These are phyloP conservation scores for Pythium chondricola DNA, from an alignment of 352 stramenopile genomes.

Conservation along the genomic window DNA sequence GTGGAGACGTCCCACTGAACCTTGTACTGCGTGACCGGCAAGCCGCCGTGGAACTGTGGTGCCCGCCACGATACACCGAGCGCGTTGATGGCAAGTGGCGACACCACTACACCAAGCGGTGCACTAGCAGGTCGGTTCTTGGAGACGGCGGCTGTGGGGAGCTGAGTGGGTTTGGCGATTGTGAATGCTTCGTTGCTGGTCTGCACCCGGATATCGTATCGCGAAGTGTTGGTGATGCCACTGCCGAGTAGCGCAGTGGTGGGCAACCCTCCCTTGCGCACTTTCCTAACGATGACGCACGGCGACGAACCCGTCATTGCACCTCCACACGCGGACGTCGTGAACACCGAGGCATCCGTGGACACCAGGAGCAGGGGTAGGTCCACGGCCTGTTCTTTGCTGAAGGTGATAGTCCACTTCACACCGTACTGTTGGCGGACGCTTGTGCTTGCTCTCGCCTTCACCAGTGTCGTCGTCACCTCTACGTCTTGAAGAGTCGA, in stretches of 20 bases:
- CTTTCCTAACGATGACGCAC: conserved; percentile 32
- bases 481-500: conserved; percentile 46
- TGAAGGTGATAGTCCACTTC: conserved; percentile 68
- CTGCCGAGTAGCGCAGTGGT: conserved; percentile 11
- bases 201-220: conserved; percentile 38
- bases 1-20: conserved; percentile 90
- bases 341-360: conserved; percentile 37
- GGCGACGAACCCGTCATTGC: conserved; percentile 49
- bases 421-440: conserved; percentile 48
- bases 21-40: conserved; percentile 85
- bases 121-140: conserved; percentile 22
- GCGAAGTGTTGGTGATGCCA: conserved; percentile 20
- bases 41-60: conserved; percentile 61
- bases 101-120: conserved; percentile 24
- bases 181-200: conserved; percentile 31
- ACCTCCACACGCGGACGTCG: conserved; percentile 41
- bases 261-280: conserved; percentile 31
- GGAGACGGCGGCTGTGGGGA: conserved; percentile 20
- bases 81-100: conserved; percentile 27
- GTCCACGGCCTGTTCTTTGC: conserved; percentile 14
- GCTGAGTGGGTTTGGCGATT: conserved; percentile 17
- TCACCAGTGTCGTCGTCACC: conserved; percentile 30
- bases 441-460: conserved; percentile 15
- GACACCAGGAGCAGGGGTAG: conserved; percentile 40
- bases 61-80: conserved; percentile 73